Conservation (phyloP, 2,329 filamentous ascomycete species). For the Monascus ruber region DNA sequence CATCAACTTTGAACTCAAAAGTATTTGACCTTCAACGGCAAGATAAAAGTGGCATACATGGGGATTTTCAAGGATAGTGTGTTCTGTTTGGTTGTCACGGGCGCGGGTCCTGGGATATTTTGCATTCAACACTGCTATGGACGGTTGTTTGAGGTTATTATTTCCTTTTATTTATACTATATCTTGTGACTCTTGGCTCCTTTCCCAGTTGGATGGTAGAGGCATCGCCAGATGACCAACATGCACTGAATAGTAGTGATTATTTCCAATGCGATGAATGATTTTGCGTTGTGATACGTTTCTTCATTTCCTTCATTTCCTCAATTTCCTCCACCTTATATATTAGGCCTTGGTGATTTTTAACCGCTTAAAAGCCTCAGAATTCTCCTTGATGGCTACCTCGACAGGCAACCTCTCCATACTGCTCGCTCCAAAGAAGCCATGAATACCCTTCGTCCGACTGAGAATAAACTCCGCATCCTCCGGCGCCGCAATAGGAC, state of each 20-base stretch:
- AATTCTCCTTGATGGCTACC: slow-evolving; percentile 50
- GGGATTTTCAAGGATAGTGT: slow-evolving; percentile 14
- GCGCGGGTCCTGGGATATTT: slow-evolving; percentile 22
- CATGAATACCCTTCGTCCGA: slow-evolving; percentile 53
- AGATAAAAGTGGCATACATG: slow-evolving; percentile 27
- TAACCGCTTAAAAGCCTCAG: slow-evolving; percentile 42
- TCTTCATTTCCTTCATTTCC: too few relatives aligned
- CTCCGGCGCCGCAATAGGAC: slow-evolving; percentile 52
- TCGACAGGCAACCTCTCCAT: slow-evolving; percentile 62
- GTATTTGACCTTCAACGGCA: slow-evolving; percentile 54
- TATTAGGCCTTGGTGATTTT: slow-evolving; percentile 7
- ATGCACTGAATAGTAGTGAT: too few relatives aligned
- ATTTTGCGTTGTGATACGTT: too few relatives aligned
- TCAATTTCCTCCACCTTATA: too few relatives aligned
- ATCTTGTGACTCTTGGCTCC: too few relatives aligned
- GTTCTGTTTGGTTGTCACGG: slow-evolving; percentile 16
- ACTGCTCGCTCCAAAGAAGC: slow-evolving; percentile 58
- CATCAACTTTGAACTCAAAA: slow-evolving; percentile 37
- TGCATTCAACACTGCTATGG: slow-evolving; percentile 25
- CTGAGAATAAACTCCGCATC: slow-evolving; percentile 54
- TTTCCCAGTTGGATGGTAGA: too few relatives aligned
- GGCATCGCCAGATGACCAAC: too few relatives aligned
- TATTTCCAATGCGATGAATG: too few relatives aligned
- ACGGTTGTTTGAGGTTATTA: too few relatives aligned
- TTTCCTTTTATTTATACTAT: too few relatives aligned